These are phyloP conservation scores for Pseudopyrenochaeta lycopersici DNA, from an alignment of 2,329 filamentous ascomycete species.

Conservation along the genomic window DNA sequence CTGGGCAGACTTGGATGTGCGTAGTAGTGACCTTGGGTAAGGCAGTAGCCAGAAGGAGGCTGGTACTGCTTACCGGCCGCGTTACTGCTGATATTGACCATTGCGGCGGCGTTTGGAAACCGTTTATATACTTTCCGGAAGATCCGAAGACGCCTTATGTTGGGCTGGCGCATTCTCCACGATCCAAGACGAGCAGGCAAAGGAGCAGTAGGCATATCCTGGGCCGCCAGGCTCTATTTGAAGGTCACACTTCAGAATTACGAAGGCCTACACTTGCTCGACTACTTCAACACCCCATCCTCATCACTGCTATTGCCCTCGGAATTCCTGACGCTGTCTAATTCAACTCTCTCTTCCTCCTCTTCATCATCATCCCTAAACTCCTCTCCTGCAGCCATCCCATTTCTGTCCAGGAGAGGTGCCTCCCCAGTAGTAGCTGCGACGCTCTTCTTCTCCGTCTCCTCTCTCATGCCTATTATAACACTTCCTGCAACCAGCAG, in stretches of 20 bases:
- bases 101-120: neutral
- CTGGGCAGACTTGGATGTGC: neutral
- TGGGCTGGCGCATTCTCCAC: neutral
- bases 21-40: neutral
- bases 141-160: no score
- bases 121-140: neutral
- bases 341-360: constrained; percentile 35
- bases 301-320: constrained; percentile 37
- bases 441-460: constrained; percentile 50
- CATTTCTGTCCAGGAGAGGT: constrained; percentile 25
- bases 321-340: constrained; percentile 36
- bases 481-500: constrained; percentile 80
- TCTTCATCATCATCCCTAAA: constrained; percentile 48
- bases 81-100: neutral
- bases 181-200: neutral
- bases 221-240: neutral
- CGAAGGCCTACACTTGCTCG: neutral
- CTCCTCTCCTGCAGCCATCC: constrained; percentile 22
- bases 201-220: neutral
- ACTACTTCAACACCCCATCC: constrained; percentile 41
- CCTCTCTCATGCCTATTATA: constrained; percentile 76
- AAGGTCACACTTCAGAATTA: neutral
- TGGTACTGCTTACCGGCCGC: neutral
- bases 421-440: constrained; percentile 34
- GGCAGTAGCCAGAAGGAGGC: neutral